A percentile compares a stretch with the other conserved stretches of the same genome.
Evolutionary conservation across 345 rosid genomes (phyloP).

Genomic region (Salix brachista): DNA sequence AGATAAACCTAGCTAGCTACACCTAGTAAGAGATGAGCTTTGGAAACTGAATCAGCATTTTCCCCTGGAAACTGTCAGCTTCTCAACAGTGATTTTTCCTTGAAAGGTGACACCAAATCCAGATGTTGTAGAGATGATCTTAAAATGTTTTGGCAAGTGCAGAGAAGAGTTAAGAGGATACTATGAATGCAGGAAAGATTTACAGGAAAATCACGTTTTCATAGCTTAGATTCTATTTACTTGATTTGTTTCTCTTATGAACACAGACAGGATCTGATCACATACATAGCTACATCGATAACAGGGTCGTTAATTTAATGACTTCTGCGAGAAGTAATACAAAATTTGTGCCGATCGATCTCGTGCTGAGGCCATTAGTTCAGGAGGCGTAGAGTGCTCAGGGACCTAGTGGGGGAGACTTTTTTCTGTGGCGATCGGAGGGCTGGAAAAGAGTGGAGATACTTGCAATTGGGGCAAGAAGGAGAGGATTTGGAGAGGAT

Average conservation of each 20-base stretch:
- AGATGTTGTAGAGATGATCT: not conserved
- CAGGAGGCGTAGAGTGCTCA: conserved; percentile 37
- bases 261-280: not conserved
- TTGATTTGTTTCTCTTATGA: not conserved
- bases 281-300: not conserved
- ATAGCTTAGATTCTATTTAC: not conserved
- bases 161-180: not conserved
- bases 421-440: conserved; percentile 18
- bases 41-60: not conserved
- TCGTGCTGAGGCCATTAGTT: conserved; percentile 10
- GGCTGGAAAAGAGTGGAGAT: conserved; percentile 38
- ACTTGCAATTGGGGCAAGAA: conserved; percentile 56
- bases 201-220: not conserved
- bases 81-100: not conserved
- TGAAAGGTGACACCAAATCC: not conserved
- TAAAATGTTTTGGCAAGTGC: not conserved
- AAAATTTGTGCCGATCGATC: not conserved
- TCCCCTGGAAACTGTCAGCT: not conserved
- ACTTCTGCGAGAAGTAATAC: not conserved
- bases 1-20: not conserved
- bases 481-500: conserved; percentile 46
- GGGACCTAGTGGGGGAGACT: conserved; percentile 15
- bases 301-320: not conserved
- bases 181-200: not conserved
- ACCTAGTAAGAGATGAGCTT: not conserved